Percentiles rank a stretch among this genome's conserved stretches.
phyloP scores from a whole-genome alignment of 2,329 filamentous ascomycete genomes.

The Xenosphaeropsis pyriputrescens region DNA sequence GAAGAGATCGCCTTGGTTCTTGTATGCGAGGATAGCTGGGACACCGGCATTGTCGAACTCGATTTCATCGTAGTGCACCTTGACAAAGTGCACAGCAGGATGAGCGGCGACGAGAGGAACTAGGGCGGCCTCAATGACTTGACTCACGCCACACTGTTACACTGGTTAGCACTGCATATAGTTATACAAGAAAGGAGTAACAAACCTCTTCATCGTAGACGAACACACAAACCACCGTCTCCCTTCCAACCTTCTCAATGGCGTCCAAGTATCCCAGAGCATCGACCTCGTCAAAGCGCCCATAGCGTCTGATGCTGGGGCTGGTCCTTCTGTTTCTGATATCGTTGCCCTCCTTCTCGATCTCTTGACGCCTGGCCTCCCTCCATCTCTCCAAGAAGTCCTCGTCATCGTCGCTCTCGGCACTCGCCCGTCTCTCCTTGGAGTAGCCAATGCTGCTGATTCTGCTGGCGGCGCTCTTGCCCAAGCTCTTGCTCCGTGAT shows the following conservation, averaged over 20 bases:
- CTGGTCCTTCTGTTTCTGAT: slow-evolving; percentile 55
- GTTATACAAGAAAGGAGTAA: slow-evolving; percentile 11
- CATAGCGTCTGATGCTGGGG: slow-evolving; percentile 66
- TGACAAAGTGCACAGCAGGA: slow-evolving; percentile 69
- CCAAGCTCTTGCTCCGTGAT: slow-evolving; percentile 39
- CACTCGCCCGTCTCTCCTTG: slow-evolving; percentile 19
- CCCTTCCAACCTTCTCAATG: slow-evolving; percentile 72
- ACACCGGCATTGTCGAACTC: slow-evolving; percentile 86
- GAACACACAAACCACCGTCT: slow-evolving; percentile 82
- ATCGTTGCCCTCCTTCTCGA: slow-evolving; percentile 46
- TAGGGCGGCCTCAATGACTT: slow-evolving; percentile 66
- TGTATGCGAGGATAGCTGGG: slow-evolving; percentile 80
- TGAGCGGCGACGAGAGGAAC: slow-evolving; percentile 58
- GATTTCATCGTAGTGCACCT: slow-evolving; percentile 80
- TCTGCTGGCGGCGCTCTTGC: slow-evolving; percentile 8
- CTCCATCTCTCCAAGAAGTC: slow-evolving; percentile 85
- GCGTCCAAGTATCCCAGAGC: slow-evolving; percentile 89
- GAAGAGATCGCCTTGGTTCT: slow-evolving; percentile 75
- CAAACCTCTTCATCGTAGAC: slow-evolving; percentile 79
- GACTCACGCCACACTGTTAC: slow-evolving; percentile 60
- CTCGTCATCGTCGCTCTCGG: slow-evolving; percentile 50
- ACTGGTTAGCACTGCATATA: slow-evolving; percentile 9
- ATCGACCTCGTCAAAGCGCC: slow-evolving; percentile 71
- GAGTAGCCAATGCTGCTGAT: slow-evolving; percentile 8
- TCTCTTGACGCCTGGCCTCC: slow-evolving; percentile 61